Percentiles rank a stretch among this genome's conserved stretches.
Conservation (phyloP, 2,329 filamentous ascomycete species). For the Aspergillus neotritici region DNA sequence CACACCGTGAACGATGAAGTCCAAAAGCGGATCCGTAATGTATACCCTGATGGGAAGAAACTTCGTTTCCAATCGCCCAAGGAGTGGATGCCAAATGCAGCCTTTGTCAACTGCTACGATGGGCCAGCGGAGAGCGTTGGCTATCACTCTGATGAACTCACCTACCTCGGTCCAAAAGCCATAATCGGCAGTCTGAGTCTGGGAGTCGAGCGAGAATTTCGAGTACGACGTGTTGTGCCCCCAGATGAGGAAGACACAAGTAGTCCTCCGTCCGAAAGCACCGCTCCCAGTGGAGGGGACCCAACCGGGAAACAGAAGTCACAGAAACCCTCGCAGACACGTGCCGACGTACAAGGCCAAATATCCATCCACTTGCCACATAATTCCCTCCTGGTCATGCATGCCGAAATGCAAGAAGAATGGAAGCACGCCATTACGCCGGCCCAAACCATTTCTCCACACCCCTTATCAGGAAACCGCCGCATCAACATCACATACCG, state of each 20-base stretch:
- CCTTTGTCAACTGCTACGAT: constrained; percentile 91
- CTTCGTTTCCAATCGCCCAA: constrained; percentile 69
- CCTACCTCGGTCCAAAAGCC: constrained; percentile 82
- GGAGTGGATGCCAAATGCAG: constrained; percentile 77
- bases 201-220: constrained; percentile 88
- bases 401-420: constrained; percentile 94
- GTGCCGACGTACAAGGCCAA: constrained; percentile 67
- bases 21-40: constrained; percentile 60
- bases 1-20: constrained; percentile 73
- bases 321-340: constrained; percentile 12
- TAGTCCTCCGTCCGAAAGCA: constrained; percentile 12
- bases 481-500: constrained; percentile 94
- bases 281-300: constrained; percentile 23
- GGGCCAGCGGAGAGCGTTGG: constrained; percentile 78
- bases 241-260: constrained; percentile 45
- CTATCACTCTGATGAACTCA: constrained; percentile 88
- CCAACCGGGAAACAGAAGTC: constrained; percentile 19
- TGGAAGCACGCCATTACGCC: constrained; percentile 89
- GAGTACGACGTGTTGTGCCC: constrained; percentile 70
- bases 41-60: constrained; percentile 65
- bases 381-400: constrained; percentile 91
- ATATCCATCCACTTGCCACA: constrained; percentile 91
- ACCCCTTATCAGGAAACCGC: constrained; percentile 71
- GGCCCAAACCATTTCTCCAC: constrained; percentile 70
- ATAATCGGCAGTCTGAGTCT: constrained; percentile 87